phyloP scores from a whole-genome alignment of 371 early-diverging fungal species.

The Mortierella sp. region DNA sequence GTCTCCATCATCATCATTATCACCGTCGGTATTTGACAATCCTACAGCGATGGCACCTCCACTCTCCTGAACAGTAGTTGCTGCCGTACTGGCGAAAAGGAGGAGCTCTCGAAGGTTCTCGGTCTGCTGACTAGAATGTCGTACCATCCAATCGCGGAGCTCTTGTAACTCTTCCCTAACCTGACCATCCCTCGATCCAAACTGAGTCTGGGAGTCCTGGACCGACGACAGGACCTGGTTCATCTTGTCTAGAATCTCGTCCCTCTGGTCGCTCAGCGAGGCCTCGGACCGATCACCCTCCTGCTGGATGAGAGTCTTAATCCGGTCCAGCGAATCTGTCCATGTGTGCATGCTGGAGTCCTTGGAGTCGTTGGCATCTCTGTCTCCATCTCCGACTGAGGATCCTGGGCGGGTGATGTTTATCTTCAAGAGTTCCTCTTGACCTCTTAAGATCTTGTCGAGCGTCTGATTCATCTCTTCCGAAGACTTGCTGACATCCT shows the following conservation, averaged over 20 bases:
- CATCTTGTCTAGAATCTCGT: constrained; percentile 46
- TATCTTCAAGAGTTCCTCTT: neutral
- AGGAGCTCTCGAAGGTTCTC: constrained; percentile 46
- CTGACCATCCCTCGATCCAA: constrained; percentile 14
- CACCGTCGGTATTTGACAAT: neutral
- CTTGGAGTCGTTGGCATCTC: neutral
- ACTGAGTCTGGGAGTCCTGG: constrained; percentile 25
- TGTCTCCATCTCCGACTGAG: neutral
- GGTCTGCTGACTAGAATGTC: constrained; percentile 43
- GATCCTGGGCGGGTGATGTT: neutral
- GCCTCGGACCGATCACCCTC: constrained; percentile 41
- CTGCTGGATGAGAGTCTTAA: constrained; percentile 32
- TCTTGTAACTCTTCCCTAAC: constrained; percentile 38
- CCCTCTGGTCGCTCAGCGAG: constrained; percentile 42
- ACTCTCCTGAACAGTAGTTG: neutral
- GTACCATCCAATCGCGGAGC: constrained; percentile 53
- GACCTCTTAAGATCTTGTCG: constrained; percentile 10
- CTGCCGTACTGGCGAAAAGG: constrained; percentile 13
- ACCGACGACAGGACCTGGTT: constrained; percentile 35
- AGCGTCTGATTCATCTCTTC: neutral
- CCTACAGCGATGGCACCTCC: neutral
- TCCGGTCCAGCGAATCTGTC: constrained; percentile 22
- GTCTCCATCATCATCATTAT: neutral
- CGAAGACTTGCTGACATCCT: neutral
- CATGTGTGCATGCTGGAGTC: neutral